Percentiles rank a stretch among this genome's conserved stretches.
These are phyloP conservation scores for Talaromyces pinophilus DNA, from an alignment of 2,329 filamentous ascomycete species.

Conservation along the genomic window DNA sequence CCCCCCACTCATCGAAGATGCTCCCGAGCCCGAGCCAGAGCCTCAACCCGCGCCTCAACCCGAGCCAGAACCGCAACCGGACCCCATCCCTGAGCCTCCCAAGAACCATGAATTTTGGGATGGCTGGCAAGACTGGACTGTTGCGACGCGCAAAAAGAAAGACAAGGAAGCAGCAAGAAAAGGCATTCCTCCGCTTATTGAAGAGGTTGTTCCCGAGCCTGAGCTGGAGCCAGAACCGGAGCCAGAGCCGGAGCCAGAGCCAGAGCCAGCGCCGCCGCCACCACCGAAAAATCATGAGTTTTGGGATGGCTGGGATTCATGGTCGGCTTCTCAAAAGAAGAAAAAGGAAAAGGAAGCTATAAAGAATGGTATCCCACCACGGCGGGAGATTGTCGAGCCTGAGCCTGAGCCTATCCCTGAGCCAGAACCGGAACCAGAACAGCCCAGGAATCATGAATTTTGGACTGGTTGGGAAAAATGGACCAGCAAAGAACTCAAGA, in stretches of 20 bases:
- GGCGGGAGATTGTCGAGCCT: too few species aligned
- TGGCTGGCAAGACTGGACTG: slow-evolving; percentile 13
- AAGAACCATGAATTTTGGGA: slow-evolving; percentile 22
- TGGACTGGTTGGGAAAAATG: slow-evolving; percentile 25
- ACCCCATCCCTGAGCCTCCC: slow-evolving; percentile 17
- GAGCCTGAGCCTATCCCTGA: not conserved
- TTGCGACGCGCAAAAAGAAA: slow-evolving; percentile 13
- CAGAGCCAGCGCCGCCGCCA: not conserved
- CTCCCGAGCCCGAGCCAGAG: slow-evolving; percentile 45
- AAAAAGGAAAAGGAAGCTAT: slow-evolving; percentile 21
- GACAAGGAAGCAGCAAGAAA: slow-evolving; percentile 17
- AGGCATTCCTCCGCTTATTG: slow-evolving; percentile 15
- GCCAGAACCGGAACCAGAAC: slow-evolving; percentile 28
- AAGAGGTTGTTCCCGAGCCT: slow-evolving; percentile 6
- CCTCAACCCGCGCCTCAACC: slow-evolving; percentile 54
- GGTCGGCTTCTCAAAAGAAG: not conserved
- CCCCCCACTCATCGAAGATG: slow-evolving; percentile 13
- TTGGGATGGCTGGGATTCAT: slow-evolving; percentile 15
- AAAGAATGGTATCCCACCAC: slow-evolving; percentile 8
- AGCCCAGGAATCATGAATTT: slow-evolving; percentile 20
- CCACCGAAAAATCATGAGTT: slow-evolving; percentile 13
- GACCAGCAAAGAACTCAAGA: slow-evolving; percentile 26
- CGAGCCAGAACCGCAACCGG: slow-evolving; percentile 28
- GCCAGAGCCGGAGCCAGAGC: not conserved
- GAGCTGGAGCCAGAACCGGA: slow-evolving; percentile 12